Evolutionary conservation across 2,329 filamentous ascomycete species (phyloP), one percentile per base, ranked within the genome.

Genomic region (Colletotrichum phormii): DNA sequence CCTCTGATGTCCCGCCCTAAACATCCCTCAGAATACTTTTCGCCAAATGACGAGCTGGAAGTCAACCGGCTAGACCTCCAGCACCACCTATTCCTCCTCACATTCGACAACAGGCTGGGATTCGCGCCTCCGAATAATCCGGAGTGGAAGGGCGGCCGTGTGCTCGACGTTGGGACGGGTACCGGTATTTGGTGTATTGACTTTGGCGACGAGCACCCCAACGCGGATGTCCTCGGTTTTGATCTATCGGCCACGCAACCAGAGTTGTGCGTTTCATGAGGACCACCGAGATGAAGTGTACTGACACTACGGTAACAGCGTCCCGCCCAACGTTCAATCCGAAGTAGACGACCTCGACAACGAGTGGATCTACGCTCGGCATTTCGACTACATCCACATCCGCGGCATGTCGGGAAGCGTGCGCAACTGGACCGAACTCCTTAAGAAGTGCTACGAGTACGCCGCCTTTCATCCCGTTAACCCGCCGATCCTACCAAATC

Each of bases 291-390:
- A 2, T 1, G 4, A 58, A 18, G 22, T 4, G 11, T 1, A 4
- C 33, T 71, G 15, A 70, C 53, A 12, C 3, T 12, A 4, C 4
- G 1, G 13, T 2, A 5, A 5, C 8, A 78, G 76, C 67, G 83
- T 85, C 4, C 85, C 85, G 0, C 81, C 83, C 0, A 88, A 88
- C 70, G 80, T 85, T 55, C 77, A 77, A 5, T 88, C 88, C 74
- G 81, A 84, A 49, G 76, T 84, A 59, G 82, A 84, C 59, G 82
- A 84, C 71, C 72, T 78, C 8, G 80, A 81, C 49, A 75, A 79
- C 54, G 75, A 77, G 54, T 84, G 82, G 82, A 78, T 78, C 9
- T 82, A 74, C 31, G 68, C 74, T 11, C 55, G 71, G 4, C 75
- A 75, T 3, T 83, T 83, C 55, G 82, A 84, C 70, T 82, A 79